Evolutionary conservation across 345 rosid genomes (phyloP).

Genomic region (Clausena lansium): DNA sequence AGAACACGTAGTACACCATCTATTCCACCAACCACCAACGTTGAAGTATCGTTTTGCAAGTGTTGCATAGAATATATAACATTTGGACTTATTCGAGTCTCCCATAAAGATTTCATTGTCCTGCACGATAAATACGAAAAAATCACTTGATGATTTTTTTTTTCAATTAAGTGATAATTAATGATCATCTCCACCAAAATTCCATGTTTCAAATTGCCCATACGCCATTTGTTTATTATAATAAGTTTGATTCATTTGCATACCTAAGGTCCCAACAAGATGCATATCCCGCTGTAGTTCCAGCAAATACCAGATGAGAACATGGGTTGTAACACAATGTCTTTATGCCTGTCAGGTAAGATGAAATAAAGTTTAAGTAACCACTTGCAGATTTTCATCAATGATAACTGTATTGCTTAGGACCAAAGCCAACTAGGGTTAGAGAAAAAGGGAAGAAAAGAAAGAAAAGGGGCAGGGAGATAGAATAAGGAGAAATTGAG

Average conservation of each 20-base stretch:
- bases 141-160: not conserved
- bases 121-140: conserved; percentile 29
- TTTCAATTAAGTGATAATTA: not conserved
- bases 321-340: conserved; percentile 60
- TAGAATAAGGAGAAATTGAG: not conserved
- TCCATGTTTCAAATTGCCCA: not conserved
- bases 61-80: conserved; percentile 72
- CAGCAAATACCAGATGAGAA: conserved; percentile 65
- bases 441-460: not conserved
- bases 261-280: conserved; percentile 94
- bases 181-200: not conserved
- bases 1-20: conserved; percentile 77
- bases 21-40: conserved; percentile 74
- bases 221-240: too few relatives aligned
- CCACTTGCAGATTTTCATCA: not conserved
- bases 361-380: conserved; percentile 8
- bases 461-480: not conserved
- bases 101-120: conserved; percentile 76
- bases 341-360: conserved; percentile 59
- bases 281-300: conserved; percentile 68
- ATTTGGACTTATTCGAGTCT: conserved; percentile 69
- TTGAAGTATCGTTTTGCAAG: conserved; percentile 47
- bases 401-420: not conserved
- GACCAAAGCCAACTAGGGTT: not conserved
- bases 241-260: not conserved